Base-by-base conservation (phyloP, 2,329 filamentous ascomycete genomes). In the Ceratocystiopsis sp. region DNA sequence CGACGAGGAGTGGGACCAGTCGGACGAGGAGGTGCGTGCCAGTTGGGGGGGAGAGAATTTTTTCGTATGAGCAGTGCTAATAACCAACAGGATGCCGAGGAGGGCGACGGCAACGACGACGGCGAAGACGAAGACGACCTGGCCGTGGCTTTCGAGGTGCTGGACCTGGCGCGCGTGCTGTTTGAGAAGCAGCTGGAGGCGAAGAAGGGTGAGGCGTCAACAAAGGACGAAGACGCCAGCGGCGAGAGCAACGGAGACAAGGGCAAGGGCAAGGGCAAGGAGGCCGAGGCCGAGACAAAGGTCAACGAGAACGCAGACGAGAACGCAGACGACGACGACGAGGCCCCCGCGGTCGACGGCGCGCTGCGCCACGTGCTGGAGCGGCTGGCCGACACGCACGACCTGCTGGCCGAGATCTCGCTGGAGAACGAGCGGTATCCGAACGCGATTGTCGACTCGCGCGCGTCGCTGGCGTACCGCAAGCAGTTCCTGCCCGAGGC, bases 331-430 rank as follows among this genome's bases (percentile, higher is more conserved):
- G 63, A 59, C 45, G 59, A 12, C 18, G 40, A 41, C 21, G 35
- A 18, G 5, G 17, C 4, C 17, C 17, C 41, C 35, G 19, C 32
- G 32, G 42, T 61, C 60, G 9, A 60, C 63, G 36, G 52, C 57
- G 52, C 58, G 2, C 50, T 67, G 37, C 63, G 69, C 50, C 75
- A 82, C 47, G 68, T 87, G 55, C 87, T 86, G 61, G 84, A 93
- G 61, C 78, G 85, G 45, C 72, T 96, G 33, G 85, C 85, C 47
- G 91, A 98, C 57, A 93, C 85, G 10, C 85, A 95, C 58, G 87
- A 95, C 57, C 73, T 94, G 44, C 81, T 96, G 48, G 84, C 87
- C 11, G 91, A 98, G 61, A 95, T 98, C 48, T 93, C 83, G n/a
- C 69, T 98, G 25, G 91, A 98, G 64, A 94, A 91, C 52, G 91